phyloP scores from a whole-genome alignment of 495 filamentous ascomycete genomes.

The Neurospora tetraspora region DNA sequence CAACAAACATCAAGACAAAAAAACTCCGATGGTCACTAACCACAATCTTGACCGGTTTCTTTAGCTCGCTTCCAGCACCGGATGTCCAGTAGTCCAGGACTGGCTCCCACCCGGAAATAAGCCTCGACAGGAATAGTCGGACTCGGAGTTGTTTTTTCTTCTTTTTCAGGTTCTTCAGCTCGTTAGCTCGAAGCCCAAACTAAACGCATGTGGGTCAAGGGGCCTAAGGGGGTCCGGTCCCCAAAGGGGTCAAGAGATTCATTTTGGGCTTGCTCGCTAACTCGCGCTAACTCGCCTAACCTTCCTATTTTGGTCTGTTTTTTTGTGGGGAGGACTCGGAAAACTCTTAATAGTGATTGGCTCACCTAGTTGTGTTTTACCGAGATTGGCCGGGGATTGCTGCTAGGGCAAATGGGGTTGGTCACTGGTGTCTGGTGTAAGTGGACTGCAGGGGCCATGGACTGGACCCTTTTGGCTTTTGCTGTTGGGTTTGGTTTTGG shows the following conservation, averaged over 20 bases:
- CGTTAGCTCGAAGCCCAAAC: not conserved
- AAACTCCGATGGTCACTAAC: not conserved
- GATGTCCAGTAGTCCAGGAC: not conserved
- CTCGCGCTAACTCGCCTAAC: not conserved
- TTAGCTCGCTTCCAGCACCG: not conserved
- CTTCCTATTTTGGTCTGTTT: not conserved
- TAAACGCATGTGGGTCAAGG: not conserved
- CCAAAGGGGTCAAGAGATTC: not conserved
- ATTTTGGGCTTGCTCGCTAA: not conserved
- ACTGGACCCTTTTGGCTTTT: no score
- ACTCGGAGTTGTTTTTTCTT: not conserved
- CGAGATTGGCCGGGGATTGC: not conserved
- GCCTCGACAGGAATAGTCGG: not conserved
- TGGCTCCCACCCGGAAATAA: not conserved
- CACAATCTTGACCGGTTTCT: not conserved
- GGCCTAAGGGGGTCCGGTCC: not conserved
- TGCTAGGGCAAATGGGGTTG: not conserved
- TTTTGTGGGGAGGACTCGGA: not conserved
- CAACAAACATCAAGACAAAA: not conserved
- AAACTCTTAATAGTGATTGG: not conserved
- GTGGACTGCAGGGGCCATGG: no score
- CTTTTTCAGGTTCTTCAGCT: not conserved
- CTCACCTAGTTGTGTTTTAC: not conserved
- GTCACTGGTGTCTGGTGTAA: not conserved
- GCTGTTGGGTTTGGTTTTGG: no score